These are phyloP conservation scores for Penicillium tannophilum DNA, from an alignment of 495 filamentous ascomycete genomes.

Conservation along the genomic window DNA sequence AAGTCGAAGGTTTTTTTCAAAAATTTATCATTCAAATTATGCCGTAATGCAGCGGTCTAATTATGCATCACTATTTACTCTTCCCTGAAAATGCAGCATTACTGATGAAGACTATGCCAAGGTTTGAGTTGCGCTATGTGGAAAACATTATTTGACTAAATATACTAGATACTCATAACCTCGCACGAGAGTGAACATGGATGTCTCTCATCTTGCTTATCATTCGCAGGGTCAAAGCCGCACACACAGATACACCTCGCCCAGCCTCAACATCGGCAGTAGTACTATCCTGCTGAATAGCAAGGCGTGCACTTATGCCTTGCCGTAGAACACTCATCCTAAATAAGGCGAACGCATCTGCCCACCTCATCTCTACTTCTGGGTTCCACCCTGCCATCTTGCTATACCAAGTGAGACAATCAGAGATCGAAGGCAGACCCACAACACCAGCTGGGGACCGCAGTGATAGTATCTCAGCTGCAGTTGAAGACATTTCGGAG, in stretches of 20 bases:
- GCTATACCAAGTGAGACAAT: constrained; percentile 3
- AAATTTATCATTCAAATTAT: too few species aligned
- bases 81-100: neutral
- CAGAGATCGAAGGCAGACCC: constrained; percentile 1
- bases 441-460: neutral
- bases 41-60: too few species aligned
- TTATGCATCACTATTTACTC: too few species aligned
- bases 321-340: neutral
- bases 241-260: neutral
- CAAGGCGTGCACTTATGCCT: neutral
- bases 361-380: constrained; percentile 2
- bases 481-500: neutral
- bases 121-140: neutral
- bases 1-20: too few species aligned
- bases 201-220: constrained; percentile 4
- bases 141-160: neutral
- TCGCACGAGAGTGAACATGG: neutral
- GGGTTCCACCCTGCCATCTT: constrained; percentile 4
- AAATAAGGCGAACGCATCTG: neutral
- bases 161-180: neutral
- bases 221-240: neutral
- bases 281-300: neutral
- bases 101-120: neutral
- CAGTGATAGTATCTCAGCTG: neutral
- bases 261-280: constrained; percentile 1